Conservation (phyloP, 2,329 filamentous ascomycete species). For the Orbilia javanica region DNA sequence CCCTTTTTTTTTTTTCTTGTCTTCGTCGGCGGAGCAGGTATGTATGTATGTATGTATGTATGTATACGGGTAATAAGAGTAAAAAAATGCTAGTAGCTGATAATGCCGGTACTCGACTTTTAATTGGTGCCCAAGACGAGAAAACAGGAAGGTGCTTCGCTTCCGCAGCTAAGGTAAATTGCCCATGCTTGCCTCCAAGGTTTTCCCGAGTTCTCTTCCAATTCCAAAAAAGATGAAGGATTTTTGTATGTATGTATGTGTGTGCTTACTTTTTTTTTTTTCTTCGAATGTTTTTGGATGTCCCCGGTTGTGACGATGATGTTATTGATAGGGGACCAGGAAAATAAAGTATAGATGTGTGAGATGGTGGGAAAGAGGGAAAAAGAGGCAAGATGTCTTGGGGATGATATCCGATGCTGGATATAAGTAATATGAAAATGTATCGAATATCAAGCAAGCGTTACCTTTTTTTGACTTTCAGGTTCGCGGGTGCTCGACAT, state of each 20-base stretch:
- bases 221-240: conserved; percentile 29
- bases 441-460: conserved; percentile 8
- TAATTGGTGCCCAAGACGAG: conserved; percentile 55
- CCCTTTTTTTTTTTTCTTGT: not conserved
- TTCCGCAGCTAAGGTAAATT: conserved; percentile 58
- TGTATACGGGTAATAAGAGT: conserved; percentile 56
- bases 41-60: conserved; percentile 39
- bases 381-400: conserved; percentile 10
- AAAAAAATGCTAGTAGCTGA: conserved; percentile 53
- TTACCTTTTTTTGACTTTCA: conserved; percentile 7
- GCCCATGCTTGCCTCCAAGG: conserved; percentile 53
- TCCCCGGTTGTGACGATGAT: conserved; percentile 1
- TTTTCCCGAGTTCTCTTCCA: conserved; percentile 41
- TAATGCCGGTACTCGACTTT: conserved; percentile 37
- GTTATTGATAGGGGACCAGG: not conserved
- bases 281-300: conserved; percentile 8
- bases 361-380: not conserved
- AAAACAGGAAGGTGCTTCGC: conserved; percentile 58
- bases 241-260: too few relatives aligned
- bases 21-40: conserved; percentile 7
- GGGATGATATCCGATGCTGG: conserved; percentile 39
- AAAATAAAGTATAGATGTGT: not conserved
- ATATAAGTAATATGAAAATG: conserved; percentile 39
- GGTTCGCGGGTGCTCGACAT: conserved; percentile 19
- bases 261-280: conserved; percentile 21